Conservation (phyloP, 129 eudicot species). For the Glebionis coronaria region DNA sequence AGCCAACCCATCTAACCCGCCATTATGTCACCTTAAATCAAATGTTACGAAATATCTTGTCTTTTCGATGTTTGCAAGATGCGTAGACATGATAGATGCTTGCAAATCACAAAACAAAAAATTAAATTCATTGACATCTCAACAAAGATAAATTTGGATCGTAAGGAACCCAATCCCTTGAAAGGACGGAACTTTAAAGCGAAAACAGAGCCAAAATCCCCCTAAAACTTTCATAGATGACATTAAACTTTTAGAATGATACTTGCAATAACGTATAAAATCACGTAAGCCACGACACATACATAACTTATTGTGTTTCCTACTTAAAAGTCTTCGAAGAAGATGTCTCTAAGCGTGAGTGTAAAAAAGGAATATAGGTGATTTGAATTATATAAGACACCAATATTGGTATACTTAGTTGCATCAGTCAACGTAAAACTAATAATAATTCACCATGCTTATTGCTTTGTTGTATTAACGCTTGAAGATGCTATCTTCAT, state of each 20-base stretch:
- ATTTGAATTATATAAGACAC: no score
- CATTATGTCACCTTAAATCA: neutral
- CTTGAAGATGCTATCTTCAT: no score
- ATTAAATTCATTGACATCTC: neutral
- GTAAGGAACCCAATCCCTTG: neutral
- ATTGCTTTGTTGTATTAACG: no score
- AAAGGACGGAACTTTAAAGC: neutral
- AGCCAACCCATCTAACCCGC: neutral
- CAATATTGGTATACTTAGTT: no score
- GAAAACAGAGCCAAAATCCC: neutral
- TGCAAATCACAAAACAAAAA: slow-evolving; percentile 28
- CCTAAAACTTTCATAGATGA: neutral
- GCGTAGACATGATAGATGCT: slow-evolving; percentile 98
- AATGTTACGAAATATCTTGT: slow-evolving; percentile 55
- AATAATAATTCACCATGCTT: no score
- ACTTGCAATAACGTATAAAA: neutral
- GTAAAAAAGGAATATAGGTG: no score
- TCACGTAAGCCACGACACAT: neutral
- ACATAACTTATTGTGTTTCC: neutral
- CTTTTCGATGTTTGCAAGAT: slow-evolving; percentile 66
- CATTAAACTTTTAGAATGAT: neutral
- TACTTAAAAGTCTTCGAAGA: no score
- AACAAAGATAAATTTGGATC: neutral
- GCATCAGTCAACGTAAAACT: no score
- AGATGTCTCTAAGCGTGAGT: no score